Evolutionary conservation across 1,139 yeast species (phyloP).

Genomic region (Debaryomyces udenii): DNA sequence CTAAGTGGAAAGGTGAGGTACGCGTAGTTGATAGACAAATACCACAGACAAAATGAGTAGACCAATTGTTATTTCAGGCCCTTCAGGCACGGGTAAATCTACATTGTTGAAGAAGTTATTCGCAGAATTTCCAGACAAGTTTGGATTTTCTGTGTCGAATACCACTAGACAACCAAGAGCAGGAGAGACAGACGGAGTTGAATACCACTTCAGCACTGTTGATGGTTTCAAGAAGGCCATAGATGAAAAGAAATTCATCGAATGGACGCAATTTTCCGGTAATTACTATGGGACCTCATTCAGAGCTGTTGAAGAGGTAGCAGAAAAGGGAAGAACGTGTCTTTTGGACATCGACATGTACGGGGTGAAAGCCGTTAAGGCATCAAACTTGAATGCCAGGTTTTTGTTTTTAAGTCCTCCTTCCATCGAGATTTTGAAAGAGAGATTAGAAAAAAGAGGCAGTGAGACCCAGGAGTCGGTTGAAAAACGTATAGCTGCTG

Average conservation of each 20-base stretch:
- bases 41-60: constrained; percentile 33
- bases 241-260: constrained; percentile 76
- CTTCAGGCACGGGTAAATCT: constrained; percentile 96
- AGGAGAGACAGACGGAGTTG: constrained; percentile 88
- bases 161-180: constrained; percentile 91
- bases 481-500: constrained; percentile 82
- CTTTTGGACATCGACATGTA: constrained; percentile 98
- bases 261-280: constrained; percentile 98
- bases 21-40: background rate
- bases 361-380: constrained; percentile 92
- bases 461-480: constrained; percentile 89
- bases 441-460: constrained; percentile 84
- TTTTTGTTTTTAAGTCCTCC: constrained; percentile 93
- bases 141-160: constrained; percentile 93
- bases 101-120: constrained; percentile 87
- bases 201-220: constrained; percentile 82
- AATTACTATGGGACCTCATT: constrained; percentile 95
- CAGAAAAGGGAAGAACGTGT: constrained; percentile 68
- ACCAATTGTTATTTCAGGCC: constrained; percentile 96
- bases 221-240: constrained; percentile 79
- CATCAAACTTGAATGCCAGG: constrained; percentile 79
- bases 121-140: constrained; percentile 83
- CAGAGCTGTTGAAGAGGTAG: constrained; percentile 78
- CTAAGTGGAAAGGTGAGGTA: background rate
- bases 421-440: constrained; percentile 71